Conservation (phyloP, 192 early-diverging fungal species). For the Gonapodya prolifera region DNA sequence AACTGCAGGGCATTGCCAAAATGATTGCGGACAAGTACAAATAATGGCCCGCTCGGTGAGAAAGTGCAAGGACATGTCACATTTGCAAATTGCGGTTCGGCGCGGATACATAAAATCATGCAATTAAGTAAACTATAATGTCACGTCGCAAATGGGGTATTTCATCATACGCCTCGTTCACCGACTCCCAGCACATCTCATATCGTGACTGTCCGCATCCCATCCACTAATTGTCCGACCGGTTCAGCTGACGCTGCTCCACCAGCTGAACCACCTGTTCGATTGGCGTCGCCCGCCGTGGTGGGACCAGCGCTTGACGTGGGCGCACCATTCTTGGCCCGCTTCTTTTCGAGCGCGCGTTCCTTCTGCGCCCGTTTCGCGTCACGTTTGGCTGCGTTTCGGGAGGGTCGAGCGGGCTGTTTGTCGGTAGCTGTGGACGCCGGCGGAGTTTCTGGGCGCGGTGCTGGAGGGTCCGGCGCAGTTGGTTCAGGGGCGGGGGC, state of each 20-base stretch:
- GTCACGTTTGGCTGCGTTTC: neutral
- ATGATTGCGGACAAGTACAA: constrained; percentile 26
- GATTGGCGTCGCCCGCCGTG: neutral
- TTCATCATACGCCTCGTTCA: no score
- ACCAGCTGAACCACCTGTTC: no score
- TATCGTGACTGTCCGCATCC: neutral
- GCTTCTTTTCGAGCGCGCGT: constrained; percentile 14
- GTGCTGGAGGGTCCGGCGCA: neutral
- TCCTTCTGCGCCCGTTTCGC: constrained; percentile 13
- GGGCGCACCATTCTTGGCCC: neutral
- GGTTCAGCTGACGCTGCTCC: no score
- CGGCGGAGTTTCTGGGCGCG: neutral
- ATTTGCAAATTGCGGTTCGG: no score
- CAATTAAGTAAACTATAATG: no score
- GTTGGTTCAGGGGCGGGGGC: neutral
- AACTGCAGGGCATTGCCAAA: constrained; percentile 88
- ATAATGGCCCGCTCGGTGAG: no score
- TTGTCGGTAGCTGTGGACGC: neutral
- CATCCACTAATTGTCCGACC: neutral
- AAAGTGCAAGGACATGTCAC: no score
- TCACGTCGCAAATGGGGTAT: no score
- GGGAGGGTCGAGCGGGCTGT: neutral
- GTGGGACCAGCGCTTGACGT: neutral
- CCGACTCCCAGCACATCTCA: neutral
- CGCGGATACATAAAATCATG: no score